Evolutionary conservation across 2,329 filamentous ascomycete species (phyloP), one percentile per base, ranked within the genome.

Genomic region (Penicillium sclerotigenum): DNA sequence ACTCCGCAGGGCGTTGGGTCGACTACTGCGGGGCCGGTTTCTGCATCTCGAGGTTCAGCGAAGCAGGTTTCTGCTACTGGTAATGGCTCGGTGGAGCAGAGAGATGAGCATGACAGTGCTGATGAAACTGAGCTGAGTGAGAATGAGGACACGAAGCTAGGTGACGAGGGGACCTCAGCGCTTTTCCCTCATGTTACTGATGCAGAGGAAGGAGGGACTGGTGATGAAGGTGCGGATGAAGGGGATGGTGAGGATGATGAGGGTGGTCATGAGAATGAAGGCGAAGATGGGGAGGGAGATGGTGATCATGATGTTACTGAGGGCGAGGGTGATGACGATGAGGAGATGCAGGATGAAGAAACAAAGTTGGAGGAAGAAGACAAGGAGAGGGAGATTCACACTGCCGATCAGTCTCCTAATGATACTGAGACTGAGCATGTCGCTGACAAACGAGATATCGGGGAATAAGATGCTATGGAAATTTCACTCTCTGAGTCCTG

Each of bases 61-160:
- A 62, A 63, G 18, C 52, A 58, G 29, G 29, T n/a, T 1, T 5
- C 55, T 22, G 10, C 29, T n/a, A 11, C 28, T 16, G 59, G 51
- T 3, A 51, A 55, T 48, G 38, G 22, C 20, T 22, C 38, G 40
- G 45, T 22, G 36, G 52, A 41, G 9, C 54, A 54, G 28, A 49
- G 46, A 13, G 26, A 52, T 36, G 54, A 86, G 8, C 83, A 86
- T 57, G 85, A 87, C 58, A 86, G 82, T 38, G 86, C 83, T 0
- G 86, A 88, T 52, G 86, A 89, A 69, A 88, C 85, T 65, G 86
- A 88, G 59, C 75, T 89, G 0, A 88, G 85, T 50, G 87, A 89
- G 58, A 81, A 86, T 10, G 71, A 74, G 42, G 72, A 73, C n/a
- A 66, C 70, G 36, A 71, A 67, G 37, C 56, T 69, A 4, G 61